phyloP scores from a whole-genome alignment of 305 asterid genomes.

The Fraxinus greggii region DNA sequence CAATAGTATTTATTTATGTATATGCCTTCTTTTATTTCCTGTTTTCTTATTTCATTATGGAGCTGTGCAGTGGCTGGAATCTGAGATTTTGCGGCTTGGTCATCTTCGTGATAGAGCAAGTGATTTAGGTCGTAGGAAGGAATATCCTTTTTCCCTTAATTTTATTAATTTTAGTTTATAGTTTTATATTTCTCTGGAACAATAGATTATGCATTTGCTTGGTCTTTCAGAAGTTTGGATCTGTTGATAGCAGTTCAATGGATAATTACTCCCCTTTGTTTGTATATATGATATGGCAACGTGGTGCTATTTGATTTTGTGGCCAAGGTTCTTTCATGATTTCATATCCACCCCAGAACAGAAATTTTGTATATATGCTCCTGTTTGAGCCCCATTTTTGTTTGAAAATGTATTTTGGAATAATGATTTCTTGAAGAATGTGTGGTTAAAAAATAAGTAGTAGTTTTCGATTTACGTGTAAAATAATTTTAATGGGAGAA shows the following conservation, averaged over 20 bases:
- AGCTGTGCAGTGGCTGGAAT: conserved; percentile 87
- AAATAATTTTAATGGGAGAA: background rate
- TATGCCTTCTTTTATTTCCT: background rate
- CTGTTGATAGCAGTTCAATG: conserved; percentile 10
- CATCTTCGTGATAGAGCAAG: conserved; percentile 99
- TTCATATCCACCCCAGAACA: background rate
- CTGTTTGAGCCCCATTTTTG: background rate
- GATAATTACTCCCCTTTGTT: background rate
- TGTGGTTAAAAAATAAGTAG: background rate
- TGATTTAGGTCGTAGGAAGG: conserved; percentile 91
- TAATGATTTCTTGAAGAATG: background rate
- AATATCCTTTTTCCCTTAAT: conserved; percentile 68
- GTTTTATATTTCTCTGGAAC: conserved; percentile 6
- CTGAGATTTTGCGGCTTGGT: conserved; percentile 79
- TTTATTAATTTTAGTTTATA: background rate
- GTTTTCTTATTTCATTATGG: conserved; percentile 18
- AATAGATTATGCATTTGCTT: conserved; percentile 7
- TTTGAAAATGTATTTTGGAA: background rate
- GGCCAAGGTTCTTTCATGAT: background rate
- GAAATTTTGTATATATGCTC: background rate
- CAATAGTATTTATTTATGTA: background rate
- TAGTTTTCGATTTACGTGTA: background rate
- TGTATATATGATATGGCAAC: background rate
- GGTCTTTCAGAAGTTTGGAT: conserved; percentile 2
- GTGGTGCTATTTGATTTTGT: background rate